These are phyloP conservation scores for Stenogyne calaminthoides DNA, from an alignment of 305 asterid genomes.

Conservation along the genomic window DNA sequence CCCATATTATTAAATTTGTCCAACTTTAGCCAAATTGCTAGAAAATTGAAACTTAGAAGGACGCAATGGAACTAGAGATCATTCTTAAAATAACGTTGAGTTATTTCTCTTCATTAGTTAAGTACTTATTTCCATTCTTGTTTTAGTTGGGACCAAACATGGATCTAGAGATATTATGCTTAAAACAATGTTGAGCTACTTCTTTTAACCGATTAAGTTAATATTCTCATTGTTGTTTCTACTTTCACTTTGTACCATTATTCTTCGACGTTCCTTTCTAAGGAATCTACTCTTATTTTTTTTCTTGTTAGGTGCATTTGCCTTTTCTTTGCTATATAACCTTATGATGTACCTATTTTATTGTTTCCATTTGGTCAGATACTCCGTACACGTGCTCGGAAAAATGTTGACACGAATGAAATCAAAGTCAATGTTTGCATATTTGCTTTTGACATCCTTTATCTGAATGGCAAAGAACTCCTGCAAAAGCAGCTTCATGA, in stretches of 20 bases:
- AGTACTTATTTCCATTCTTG: background rate
- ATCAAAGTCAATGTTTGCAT: constrained; percentile 89
- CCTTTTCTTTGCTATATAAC: background rate
- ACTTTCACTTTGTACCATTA: background rate
- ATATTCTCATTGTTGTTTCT: background rate
- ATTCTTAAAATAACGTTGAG: background rate
- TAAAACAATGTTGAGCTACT: background rate
- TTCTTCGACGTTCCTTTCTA: constrained; percentile 20
- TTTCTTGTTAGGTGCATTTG: background rate
- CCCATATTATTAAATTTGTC: too few relatives aligned
- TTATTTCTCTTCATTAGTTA: background rate
- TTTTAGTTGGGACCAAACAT: background rate
- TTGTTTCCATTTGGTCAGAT: constrained; percentile 47
- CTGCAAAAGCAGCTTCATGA: constrained; percentile 75
- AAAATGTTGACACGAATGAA: constrained; percentile 74
- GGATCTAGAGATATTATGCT: background rate
- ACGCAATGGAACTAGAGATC: background rate
- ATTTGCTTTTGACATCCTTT: too few relatives aligned
- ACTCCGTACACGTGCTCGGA: constrained; percentile 90
- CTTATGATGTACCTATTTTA: background rate
- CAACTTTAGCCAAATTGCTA: too few relatives aligned
- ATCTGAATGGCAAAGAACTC: too few relatives aligned
- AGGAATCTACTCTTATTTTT: too few relatives aligned
- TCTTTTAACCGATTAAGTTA: background rate
- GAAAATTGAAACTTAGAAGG: background rate